Base-by-base conservation (phyloP, 2,329 filamentous ascomycete species). In the Thielaviopsis populi region DNA sequence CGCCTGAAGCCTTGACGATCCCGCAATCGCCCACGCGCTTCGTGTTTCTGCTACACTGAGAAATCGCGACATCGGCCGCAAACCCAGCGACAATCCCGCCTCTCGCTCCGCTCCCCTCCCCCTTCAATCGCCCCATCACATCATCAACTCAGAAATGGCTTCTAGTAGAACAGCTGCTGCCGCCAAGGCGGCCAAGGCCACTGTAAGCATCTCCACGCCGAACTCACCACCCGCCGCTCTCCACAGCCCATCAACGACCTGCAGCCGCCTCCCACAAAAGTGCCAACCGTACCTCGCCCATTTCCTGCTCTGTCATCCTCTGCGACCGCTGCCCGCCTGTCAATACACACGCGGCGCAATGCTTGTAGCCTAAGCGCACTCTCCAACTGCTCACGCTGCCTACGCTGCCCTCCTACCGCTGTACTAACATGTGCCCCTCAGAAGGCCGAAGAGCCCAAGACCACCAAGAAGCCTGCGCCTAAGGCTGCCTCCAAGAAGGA, bases 401-500 rank as follows among this genome's bases (percentile, higher is more conserved):
- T 8, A 30, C 2, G 10, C 10, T 30, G 33, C 8, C 33, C 17
- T 17, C 13, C 27, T 56, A 8, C 50, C 17, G n/a, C 43, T 33
- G 24, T 59, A 59, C 66, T 63, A 56, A 61, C 58, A 37, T 63
- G 19, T 15, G 11, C 54, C 41, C 30, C 8, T 33, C 48, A 64
- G 65, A 66, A 64, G 48, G 62, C 62, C 33, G 50, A 66, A 59
- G 65, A 64, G 59, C 40, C 62, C 27, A 66, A 66, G 62, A 69
- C 68, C 56, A 63, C 69, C 7, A 68, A 69, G 62, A 68, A 69
- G 63, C 70, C 72, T 17, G 67, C 76, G 7, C 59, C 69, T 33
- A 70, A 71, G 61, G 68, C 69, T 10, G 66, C 68, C 50, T 54
- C 69, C 24, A 62, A 68, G 13, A 70, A 71, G 61, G 68, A 69